Base-by-base conservation (phyloP, 305 asterid species). In the Solanum chacoense region DNA sequence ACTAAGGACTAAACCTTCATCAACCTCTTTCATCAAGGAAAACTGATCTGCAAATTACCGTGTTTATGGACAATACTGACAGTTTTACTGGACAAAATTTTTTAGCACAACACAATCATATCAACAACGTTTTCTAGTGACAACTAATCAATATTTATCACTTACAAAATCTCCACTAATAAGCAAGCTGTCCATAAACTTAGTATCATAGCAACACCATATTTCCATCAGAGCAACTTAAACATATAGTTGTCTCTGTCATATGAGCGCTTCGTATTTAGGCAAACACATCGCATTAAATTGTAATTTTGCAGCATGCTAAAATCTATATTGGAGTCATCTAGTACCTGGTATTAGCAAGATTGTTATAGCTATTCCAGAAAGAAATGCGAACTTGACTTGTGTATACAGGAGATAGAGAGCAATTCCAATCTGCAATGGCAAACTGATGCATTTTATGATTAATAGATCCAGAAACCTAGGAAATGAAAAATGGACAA, bases 401-500 rank as follows among this genome's bases (percentile, higher is more conserved):
- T 97, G 99, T 81, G 36, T 90, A 89, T 97, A 97, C 87, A 97
- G 96, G 90, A 96, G 95, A 94, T 90, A 97, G 13, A 97, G 94
- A 87, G 99, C 98, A 42, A 95, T 85, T 91, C 99, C 99, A 73
- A 97, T 97, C 94, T 97, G 99, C 90, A 96, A 94, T 6, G 99
- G 99, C 98, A 97, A 93, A 94, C 99, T 96, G 98, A 91, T 63
- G 86, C 85, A 88, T 67, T 20, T 42, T 72, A 88, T 73, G 85
- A 81, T 69, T 77, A 74, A 71, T 42, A 74, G 29, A 89, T 55
- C 87, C 11, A 37, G 73, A 50, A 32, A 84, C 86, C 87, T 6
- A 55, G 87, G 42, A 84, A 83, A 55, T 3, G 87, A 69, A 11
- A 50, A 50, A 22, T 29, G 74, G 45, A 50, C 45, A 50, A 55